Conservation (phyloP, 2,329 filamentous ascomycete species). For the Anisogramma anomala region DNA sequence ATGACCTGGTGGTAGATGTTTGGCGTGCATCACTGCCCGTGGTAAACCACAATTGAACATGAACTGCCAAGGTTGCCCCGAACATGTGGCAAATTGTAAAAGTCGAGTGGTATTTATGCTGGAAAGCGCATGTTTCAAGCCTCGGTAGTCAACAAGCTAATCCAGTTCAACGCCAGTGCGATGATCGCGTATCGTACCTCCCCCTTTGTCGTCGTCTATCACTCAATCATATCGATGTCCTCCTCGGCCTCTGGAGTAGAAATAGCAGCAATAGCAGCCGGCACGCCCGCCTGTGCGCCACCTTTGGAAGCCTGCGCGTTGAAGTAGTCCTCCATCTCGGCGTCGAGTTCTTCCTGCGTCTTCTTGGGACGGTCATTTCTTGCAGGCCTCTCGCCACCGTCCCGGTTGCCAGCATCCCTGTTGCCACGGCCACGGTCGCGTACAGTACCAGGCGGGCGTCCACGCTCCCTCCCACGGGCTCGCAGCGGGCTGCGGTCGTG, state of each 20-base stretch:
- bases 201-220: slow-evolving; percentile 6
- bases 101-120: slow-evolving; percentile 2
- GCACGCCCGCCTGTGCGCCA: slow-evolving; percentile 30
- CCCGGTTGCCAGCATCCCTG: slow-evolving; percentile 29
- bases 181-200: not conserved
- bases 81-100: not conserved
- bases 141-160: not conserved
- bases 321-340: slow-evolving; percentile 96
- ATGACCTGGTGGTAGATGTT: not conserved
- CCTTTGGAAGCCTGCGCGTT: slow-evolving; percentile 18
- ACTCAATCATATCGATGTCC: slow-evolving; percentile 22
- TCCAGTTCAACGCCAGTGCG: not conserved
- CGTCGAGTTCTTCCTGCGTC: slow-evolving; percentile 84
- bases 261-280: no score
- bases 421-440: slow-evolving; percentile 29
- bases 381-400: slow-evolving; percentile 29
- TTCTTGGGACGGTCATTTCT: slow-evolving; percentile 58
- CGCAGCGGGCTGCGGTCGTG: slow-evolving; percentile 51
- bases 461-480: slow-evolving; percentile 21
- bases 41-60: no score
- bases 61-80: no score
- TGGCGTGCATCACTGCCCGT: no score
- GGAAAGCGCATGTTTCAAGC: not conserved
- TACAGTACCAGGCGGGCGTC: slow-evolving; percentile 34
- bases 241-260: slow-evolving; percentile 15